Evolutionary conservation across 2,329 filamentous ascomycete species (phyloP).

Genomic region (Pyrenophora seminiperda): DNA sequence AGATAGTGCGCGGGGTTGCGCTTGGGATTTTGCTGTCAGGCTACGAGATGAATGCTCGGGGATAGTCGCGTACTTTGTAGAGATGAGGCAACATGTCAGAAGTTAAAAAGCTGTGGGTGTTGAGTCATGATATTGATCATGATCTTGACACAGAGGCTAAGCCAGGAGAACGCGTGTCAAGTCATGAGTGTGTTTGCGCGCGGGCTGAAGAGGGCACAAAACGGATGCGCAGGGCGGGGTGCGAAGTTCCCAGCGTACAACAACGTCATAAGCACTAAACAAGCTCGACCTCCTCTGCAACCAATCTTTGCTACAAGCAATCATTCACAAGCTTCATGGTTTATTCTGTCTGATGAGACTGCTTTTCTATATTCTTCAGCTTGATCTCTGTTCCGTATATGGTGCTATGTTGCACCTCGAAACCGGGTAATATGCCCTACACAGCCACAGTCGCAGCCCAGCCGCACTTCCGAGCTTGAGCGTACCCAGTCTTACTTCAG

Average conservation of each 20-base stretch:
- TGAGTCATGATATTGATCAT: slow-evolving; percentile 14
- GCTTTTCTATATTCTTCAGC: too few relatives aligned
- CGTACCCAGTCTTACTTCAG: slow-evolving; percentile 17
- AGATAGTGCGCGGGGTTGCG: slow-evolving; percentile 3
- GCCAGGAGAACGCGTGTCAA: slow-evolving; percentile 42
- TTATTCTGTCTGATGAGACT: neutral
- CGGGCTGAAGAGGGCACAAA: slow-evolving; percentile 22
- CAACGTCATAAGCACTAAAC: slow-evolving; percentile 23
- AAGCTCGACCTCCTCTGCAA: neutral
- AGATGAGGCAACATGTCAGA: slow-evolving; percentile 29
- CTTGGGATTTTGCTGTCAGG: slow-evolving; percentile 2
- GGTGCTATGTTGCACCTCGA: slow-evolving; percentile 2
- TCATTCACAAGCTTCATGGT: neutral
- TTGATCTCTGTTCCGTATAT: neutral
- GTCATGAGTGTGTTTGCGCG: slow-evolving; percentile 25
- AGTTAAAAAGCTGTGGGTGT: slow-evolving; percentile 20
- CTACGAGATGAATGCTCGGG: slow-evolving; percentile 20
- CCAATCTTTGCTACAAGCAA: neutral
- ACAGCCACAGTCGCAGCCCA: slow-evolving; percentile 41
- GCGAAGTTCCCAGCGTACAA: slow-evolving; percentile 13
- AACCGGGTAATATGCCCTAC: slow-evolving; percentile 12
- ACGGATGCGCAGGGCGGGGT: slow-evolving; percentile 26
- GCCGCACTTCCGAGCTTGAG: slow-evolving; percentile 22
- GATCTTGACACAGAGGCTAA: slow-evolving; percentile 28
- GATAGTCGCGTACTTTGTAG: slow-evolving; percentile 22